These are phyloP conservation scores for Xylariaceae sp. DNA, from an alignment of 2,329 filamentous ascomycete genomes.

Conservation along the genomic window DNA sequence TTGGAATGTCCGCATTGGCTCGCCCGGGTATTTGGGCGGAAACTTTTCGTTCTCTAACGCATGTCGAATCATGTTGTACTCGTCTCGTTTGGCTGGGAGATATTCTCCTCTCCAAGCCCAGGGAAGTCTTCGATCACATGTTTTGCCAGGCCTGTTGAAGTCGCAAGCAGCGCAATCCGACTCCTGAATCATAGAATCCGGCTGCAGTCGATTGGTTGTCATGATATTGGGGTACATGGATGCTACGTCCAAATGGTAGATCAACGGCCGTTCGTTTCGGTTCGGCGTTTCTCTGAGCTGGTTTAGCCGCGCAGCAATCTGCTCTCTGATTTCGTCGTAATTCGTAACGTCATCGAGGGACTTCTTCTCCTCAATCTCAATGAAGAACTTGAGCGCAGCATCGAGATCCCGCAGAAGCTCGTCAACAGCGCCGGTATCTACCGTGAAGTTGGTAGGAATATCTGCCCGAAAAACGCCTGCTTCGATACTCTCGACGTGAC, in stretches of 20 bases:
- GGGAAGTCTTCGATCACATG: constrained; percentile 86
- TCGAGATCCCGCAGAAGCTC: constrained; percentile 84
- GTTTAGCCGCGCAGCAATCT: constrained; percentile 68
- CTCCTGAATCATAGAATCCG: constrained; percentile 98
- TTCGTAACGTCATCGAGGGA: constrained; percentile 72
- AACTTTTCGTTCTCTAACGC: constrained; percentile 90
- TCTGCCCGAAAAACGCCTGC: constrained; percentile 94
- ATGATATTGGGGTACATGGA: constrained; percentile 99
- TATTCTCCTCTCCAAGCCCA: constrained; percentile 99
- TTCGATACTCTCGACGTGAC: constrained; percentile 98
- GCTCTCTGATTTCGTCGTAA: constrained; percentile 76
- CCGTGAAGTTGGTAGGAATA: constrained; percentile 87
- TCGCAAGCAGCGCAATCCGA: constrained; percentile 96
- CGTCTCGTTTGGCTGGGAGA: constrained; percentile 88
- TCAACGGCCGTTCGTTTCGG: constrained; percentile 77
- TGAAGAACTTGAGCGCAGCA: constrained; percentile 80
- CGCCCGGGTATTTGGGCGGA: constrained; percentile 69
- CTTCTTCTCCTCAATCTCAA: constrained; percentile 79
- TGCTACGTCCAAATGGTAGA: constrained; percentile 97
- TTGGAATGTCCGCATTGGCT: constrained; percentile 68
- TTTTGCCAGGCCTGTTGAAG: constrained; percentile 96
- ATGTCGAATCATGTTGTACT: constrained; percentile 98
- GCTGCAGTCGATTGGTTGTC: constrained; percentile 96
- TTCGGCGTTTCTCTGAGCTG: constrained; percentile 78
- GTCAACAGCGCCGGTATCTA: constrained; percentile 85